Evolutionary conservation across 2,329 filamentous ascomycete genomes (phyloP).

Genomic region (Beauveria bassiana): DNA sequence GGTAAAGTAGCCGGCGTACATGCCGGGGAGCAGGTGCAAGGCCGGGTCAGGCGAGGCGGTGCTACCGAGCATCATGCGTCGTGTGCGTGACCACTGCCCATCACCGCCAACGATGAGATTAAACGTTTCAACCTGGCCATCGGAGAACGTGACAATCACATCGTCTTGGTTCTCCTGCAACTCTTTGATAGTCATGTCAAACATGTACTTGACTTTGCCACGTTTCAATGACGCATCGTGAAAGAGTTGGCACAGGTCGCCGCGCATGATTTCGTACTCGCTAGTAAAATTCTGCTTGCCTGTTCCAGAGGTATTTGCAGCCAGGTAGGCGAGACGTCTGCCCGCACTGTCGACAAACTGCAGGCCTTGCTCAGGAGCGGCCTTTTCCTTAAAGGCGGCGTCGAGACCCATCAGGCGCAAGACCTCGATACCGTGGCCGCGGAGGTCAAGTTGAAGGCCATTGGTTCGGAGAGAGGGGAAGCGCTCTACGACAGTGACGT

Average conservation of each 20-base stretch:
- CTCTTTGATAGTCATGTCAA: slow-evolving; percentile 19
- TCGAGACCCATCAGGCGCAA: slow-evolving; percentile 45
- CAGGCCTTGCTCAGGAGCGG: slow-evolving; percentile 38
- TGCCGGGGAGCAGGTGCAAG: slow-evolving; percentile 16
- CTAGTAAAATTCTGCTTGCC: slow-evolving; percentile 31
- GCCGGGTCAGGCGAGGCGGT: slow-evolving; percentile 15
- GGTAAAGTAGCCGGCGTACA: slow-evolving; percentile 27
- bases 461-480: slow-evolving; percentile 33
- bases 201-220: slow-evolving; percentile 21
- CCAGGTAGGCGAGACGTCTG: slow-evolving; percentile 30
- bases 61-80: slow-evolving; percentile 31
- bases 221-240: slow-evolving; percentile 22
- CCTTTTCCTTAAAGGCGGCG: slow-evolving; percentile 31
- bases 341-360: slow-evolving; percentile 33
- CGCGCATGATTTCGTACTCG: slow-evolving; percentile 49
- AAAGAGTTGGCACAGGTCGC: slow-evolving; percentile 39
- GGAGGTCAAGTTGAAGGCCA: slow-evolving; percentile 48
- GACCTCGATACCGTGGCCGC: slow-evolving; percentile 41
- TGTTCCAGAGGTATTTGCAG: slow-evolving; percentile 20
- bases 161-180: slow-evolving; percentile 19
- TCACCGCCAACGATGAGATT: slow-evolving; percentile 50
- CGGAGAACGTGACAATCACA: slow-evolving; percentile 33
- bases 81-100: slow-evolving; percentile 42
- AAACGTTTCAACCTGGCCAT: slow-evolving; percentile 34
- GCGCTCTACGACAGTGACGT: slow-evolving; percentile 35